A percentile compares a stretch with the other conserved stretches of the same genome.
These are phyloP conservation scores for Ophiostoma australiae DNA, from an alignment of 2,329 filamentous ascomycete genomes.

Conservation along the genomic window DNA sequence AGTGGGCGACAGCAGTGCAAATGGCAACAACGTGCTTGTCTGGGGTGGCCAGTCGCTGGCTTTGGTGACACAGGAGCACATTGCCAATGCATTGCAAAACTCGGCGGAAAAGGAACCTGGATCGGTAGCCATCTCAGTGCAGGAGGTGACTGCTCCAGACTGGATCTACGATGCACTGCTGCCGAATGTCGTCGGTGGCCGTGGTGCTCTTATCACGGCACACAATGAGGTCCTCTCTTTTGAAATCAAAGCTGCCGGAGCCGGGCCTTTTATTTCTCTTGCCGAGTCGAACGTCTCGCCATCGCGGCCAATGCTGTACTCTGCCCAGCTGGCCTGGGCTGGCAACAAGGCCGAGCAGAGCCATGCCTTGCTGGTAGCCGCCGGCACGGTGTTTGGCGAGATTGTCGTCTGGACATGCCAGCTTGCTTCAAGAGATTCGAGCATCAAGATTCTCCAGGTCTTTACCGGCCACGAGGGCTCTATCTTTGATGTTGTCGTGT, in stretches of 20 bases:
- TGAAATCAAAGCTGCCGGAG: conserved; percentile 24
- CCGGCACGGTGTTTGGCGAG: conserved; percentile 91
- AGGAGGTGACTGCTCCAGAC: conserved; percentile 54
- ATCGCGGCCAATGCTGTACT: conserved; percentile 81
- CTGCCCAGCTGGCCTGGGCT: conserved; percentile 67
- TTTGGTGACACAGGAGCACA: conserved; percentile 34
- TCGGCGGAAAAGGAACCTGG: neutral
- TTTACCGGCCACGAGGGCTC: conserved; percentile 79
- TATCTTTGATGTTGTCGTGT: conserved; percentile 84
- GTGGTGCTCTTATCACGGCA: conserved; percentile 67
- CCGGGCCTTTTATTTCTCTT: conserved; percentile 36
- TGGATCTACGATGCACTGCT: conserved; percentile 71
- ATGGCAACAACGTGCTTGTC: conserved; percentile 45
- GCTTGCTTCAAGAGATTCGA: conserved; percentile 28
- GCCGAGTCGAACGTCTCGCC: conserved; percentile 51
- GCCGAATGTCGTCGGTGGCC: conserved; percentile 35
- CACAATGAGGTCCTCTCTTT: conserved; percentile 74
- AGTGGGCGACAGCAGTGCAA: conserved; percentile 32
- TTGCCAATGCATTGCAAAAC: conserved; percentile 35
- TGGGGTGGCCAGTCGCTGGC: conserved; percentile 67
- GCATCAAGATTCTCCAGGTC: conserved; percentile 47
- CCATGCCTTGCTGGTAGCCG: conserved; percentile 64
- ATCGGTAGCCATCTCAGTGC: conserved; percentile 25
- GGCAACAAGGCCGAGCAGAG: conserved; percentile 35
- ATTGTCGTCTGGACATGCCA: conserved; percentile 79